These are phyloP conservation scores for Tephrocybe sp. DNA, from an alignment of 768 basidiomycete genomes.

Conservation along the genomic window DNA sequence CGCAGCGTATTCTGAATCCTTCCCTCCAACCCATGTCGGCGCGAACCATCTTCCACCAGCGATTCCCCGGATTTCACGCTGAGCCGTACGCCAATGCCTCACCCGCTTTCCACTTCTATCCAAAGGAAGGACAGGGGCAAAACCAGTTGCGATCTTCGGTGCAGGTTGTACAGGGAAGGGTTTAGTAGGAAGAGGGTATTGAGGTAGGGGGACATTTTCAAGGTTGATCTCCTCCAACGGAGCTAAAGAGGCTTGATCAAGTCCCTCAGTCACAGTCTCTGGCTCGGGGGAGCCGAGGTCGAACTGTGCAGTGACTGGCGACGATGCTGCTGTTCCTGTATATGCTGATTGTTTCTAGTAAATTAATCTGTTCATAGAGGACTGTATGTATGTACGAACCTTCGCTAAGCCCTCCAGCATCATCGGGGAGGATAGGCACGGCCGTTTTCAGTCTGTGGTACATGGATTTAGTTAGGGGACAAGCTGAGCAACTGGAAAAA, in stretches of 20 bases:
- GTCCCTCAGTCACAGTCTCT: conserved; percentile 40
- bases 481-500: background rate
- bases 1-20: conserved; percentile 64
- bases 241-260: conserved; percentile 26
- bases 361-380: background rate
- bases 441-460: conserved; percentile 22
- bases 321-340: conserved; percentile 71
- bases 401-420: conserved; percentile 58
- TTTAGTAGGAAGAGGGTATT: conserved; percentile 79
- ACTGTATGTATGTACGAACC: conserved; percentile 31
- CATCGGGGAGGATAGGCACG: conserved; percentile 42
- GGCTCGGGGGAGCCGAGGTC: conserved; percentile 39
- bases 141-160: conserved; percentile 70
- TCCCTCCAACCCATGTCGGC: conserved; percentile 80
- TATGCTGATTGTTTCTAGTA: conserved; percentile 40
- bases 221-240: conserved; percentile 46
- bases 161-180: conserved; percentile 81
- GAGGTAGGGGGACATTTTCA: conserved; percentile 60
- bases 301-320: conserved; percentile 53
- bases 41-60: conserved; percentile 83
- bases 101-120: conserved; percentile 62
- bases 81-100: conserved; percentile 71
- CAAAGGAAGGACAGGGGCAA: conserved; percentile 63
- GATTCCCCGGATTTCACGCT: conserved; percentile 78
- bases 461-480: conserved; percentile 15